Percentiles rank a stretch among this genome's conserved stretches.
Conservation (phyloP, 306 rosid species). For the Quercus cerris region DNA sequence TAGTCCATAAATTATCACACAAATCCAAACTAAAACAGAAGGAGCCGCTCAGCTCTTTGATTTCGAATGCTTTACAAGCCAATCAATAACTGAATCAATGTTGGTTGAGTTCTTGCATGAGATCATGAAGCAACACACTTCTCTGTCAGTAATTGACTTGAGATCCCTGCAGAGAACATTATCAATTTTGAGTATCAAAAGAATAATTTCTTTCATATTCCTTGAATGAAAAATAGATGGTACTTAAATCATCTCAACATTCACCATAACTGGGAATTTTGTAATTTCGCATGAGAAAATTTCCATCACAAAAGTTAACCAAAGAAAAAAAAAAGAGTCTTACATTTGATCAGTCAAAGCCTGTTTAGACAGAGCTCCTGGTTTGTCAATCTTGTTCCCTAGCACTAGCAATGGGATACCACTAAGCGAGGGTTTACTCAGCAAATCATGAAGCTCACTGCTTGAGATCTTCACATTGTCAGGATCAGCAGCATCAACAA, state of each 20-base stretch:
- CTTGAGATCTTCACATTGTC: conserved; percentile 69
- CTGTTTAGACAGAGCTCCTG: conserved; percentile 71
- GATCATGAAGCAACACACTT: conserved; percentile 95
- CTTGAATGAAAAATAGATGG: background rate
- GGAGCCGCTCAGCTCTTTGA: conserved; percentile 62
- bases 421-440: conserved; percentile 71
- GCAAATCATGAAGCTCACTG: conserved; percentile 83
- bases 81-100: conserved; percentile 81
- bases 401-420: conserved; percentile 85
- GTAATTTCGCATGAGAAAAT: background rate
- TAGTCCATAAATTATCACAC: conserved; percentile 38
- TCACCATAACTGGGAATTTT: background rate
- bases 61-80: conserved; percentile 97
- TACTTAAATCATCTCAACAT: background rate
- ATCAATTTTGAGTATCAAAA: conserved; percentile 14
- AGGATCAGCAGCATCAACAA: conserved; percentile 92
- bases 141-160: conserved; percentile 72
- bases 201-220: background rate
- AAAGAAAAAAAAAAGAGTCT: conserved; percentile 15
- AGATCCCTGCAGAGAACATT: conserved; percentile 62
- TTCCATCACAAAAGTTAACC: background rate
- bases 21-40: conserved; percentile 24
- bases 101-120: conserved; percentile 95
- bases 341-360: conserved; percentile 84
- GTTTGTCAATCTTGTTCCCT: conserved; percentile 87